Conservation (phyloP, 1,139 yeast genomes). For the Candida pseudoviswanathii region DNA sequence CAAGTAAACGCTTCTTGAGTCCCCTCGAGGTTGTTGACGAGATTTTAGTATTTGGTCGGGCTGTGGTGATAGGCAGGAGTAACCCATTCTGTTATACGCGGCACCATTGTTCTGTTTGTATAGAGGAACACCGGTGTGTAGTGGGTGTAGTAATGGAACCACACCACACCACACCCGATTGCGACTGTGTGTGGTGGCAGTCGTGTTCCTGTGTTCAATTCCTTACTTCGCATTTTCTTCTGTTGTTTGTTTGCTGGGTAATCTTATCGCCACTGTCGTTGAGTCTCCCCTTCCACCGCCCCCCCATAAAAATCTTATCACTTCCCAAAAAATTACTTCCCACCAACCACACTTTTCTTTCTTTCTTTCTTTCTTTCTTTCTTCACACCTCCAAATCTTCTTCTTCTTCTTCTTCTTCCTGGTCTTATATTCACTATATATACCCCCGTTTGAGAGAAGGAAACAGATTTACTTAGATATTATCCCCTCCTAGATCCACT, state of each 20-base stretch:
- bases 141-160: background rate
- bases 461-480: background rate
- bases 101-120: background rate
- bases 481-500: background rate
- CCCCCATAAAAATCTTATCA: constrained; percentile 1
- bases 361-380: background rate
- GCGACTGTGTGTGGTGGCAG: background rate
- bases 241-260: background rate
- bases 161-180: background rate
- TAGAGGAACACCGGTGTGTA: too few species aligned
- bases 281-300: background rate
- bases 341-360: background rate
- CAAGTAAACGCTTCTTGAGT: too few species aligned
- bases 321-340: background rate
- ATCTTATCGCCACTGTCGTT: constrained; percentile 3
- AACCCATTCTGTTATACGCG: background rate
- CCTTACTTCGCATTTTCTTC: background rate
- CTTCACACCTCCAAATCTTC: constrained; percentile 1
- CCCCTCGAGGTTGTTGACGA: too few species aligned
- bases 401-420: background rate
- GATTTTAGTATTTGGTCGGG: too few species aligned
- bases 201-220: background rate
- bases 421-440: background rate
- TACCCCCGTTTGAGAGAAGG: background rate
- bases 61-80: too few species aligned